Conservation (phyloP, 1,284 basidiomycete genomes). For the Apiotrichum laibachii region DNA sequence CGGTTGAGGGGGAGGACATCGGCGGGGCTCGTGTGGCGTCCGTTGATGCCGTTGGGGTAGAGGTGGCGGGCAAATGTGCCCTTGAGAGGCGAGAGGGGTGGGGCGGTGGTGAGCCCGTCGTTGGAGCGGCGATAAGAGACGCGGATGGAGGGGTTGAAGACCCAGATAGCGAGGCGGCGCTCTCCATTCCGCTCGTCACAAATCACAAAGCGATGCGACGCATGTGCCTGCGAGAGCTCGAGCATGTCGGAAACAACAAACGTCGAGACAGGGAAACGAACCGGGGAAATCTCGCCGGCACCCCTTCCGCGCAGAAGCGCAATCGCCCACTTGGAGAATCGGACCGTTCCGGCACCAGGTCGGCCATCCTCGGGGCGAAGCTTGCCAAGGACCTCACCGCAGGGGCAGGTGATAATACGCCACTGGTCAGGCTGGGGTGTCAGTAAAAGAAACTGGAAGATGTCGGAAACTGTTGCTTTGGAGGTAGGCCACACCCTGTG, state of each 20-base stretch:
- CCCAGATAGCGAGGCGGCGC: slow-evolving; percentile 77
- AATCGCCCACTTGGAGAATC: slow-evolving; percentile 76
- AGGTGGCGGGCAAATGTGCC: slow-evolving; percentile 2
- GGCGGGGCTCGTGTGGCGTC: slow-evolving; percentile 6
- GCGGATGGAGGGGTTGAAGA: slow-evolving; percentile 81
- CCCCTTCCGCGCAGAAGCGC: slow-evolving; percentile 63
- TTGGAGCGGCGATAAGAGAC: slow-evolving; percentile 59
- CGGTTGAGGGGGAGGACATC: slow-evolving; percentile 3
- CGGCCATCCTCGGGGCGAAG: slow-evolving; percentile 52
- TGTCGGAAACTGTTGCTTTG: slow-evolving; percentile 61
- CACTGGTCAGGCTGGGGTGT: slow-evolving; percentile 58
- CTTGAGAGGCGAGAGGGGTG: neutral
- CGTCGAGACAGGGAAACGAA: slow-evolving; percentile 69
- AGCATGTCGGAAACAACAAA: slow-evolving; percentile 83
- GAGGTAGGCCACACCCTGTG: slow-evolving; percentile 77
- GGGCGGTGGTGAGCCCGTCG: neutral
- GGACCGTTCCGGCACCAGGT: slow-evolving; percentile 50
- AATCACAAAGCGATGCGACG: slow-evolving; percentile 80
- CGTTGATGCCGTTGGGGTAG: neutral
- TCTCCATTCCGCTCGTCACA: slow-evolving; percentile 76
- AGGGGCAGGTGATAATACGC: slow-evolving; percentile 66
- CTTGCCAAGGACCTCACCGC: slow-evolving; percentile 71
- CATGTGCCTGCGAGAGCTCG: slow-evolving; percentile 81
- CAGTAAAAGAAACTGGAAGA: slow-evolving; percentile 19
- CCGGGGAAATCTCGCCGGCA: slow-evolving; percentile 51